These are phyloP conservation scores for Canavalia gladiata DNA, from an alignment of 306 rosid species.

Conservation along the genomic window DNA sequence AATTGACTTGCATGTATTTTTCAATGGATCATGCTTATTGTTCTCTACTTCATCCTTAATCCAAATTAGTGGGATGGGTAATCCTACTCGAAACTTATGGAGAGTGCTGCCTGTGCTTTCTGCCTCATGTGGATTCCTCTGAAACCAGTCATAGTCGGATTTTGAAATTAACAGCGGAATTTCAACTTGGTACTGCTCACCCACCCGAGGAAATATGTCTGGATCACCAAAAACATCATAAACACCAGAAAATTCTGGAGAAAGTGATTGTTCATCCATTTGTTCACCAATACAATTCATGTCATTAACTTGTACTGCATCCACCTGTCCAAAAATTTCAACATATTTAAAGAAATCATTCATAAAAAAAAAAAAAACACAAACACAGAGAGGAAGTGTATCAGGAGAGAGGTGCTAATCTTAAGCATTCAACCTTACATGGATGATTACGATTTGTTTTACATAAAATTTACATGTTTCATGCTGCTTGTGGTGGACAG, in stretches of 20 bases:
- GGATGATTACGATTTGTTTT: not conserved
- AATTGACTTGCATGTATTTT: constrained; percentile 45
- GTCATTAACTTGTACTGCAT: constrained; percentile 52
- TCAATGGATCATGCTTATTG: constrained; percentile 40
- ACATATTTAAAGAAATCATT: constrained; percentile 37
- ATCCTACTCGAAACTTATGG: constrained; percentile 61
- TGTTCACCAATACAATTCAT: constrained; percentile 54
- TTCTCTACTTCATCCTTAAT: constrained; percentile 53
- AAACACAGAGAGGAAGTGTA: not conserved
- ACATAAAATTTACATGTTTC: not conserved
- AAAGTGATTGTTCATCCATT: constrained; percentile 59
- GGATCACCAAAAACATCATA: constrained; percentile 71
- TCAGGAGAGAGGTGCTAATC: not conserved
- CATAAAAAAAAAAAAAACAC: not conserved
- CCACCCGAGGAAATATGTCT: constrained; percentile 76
- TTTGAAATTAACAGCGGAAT: constrained; percentile 61
- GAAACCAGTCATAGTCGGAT: constrained; percentile 52
- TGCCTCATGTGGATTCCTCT: constrained; percentile 44
- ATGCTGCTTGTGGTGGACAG: not conserved
- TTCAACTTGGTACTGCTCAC: constrained; percentile 76
- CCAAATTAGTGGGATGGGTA: constrained; percentile 71
- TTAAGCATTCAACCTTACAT: not conserved
- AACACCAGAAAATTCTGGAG: constrained; percentile 57
- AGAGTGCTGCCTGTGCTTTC: constrained; percentile 45
- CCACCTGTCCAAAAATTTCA: constrained; percentile 65